These are phyloP conservation scores for Schwanniomyces polymorphus DNA, from an alignment of 805 yeast species.

Conservation along the genomic window DNA sequence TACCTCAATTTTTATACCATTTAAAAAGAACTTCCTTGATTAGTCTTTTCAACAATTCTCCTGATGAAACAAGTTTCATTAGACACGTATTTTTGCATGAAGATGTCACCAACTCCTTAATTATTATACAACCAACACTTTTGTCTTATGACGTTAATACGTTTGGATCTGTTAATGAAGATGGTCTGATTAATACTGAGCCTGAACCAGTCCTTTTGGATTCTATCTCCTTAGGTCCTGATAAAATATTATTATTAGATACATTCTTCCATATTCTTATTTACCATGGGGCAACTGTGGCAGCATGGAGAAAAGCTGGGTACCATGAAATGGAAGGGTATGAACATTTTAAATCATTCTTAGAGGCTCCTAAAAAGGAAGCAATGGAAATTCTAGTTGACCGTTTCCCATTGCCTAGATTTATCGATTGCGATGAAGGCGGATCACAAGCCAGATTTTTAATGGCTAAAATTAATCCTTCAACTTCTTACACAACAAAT, in stretches of 20 bases:
- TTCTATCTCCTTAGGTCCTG: slow-evolving; percentile 59
- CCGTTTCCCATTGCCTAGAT: slow-evolving; percentile 70
- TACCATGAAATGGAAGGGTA: slow-evolving; percentile 64
- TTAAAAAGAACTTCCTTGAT: slow-evolving; percentile 65
- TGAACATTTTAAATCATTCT: slow-evolving; percentile 56
- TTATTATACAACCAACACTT: slow-evolving; percentile 71
- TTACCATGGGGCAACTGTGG: slow-evolving; percentile 64
- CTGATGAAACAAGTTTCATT: slow-evolving; percentile 68
- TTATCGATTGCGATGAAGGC: slow-evolving; percentile 72
- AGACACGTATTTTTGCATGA: slow-evolving; percentile 64
- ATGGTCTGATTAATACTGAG: slow-evolving; percentile 36
- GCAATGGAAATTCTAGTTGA: slow-evolving; percentile 66
- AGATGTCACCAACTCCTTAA: slow-evolving; percentile 57
- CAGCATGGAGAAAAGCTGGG: slow-evolving; percentile 65
- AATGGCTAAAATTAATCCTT: slow-evolving; percentile 68
- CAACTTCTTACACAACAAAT: slow-evolving; percentile 51
- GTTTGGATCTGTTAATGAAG: slow-evolving; percentile 34
- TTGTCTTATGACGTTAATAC: slow-evolving; percentile 53
- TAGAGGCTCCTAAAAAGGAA: slow-evolving; percentile 62
- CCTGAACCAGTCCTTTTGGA: slow-evolving; percentile 67
- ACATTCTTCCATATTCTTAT: slow-evolving; percentile 70
- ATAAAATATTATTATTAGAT: slow-evolving; percentile 58
- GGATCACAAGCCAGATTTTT: slow-evolving; percentile 75
- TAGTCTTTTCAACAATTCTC: slow-evolving; percentile 67
- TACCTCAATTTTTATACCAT: slow-evolving; percentile 69